Percentiles rank a stretch among this genome's conserved stretches.
These are phyloP conservation scores for Trichoderma gracile DNA, from an alignment of 2,329 filamentous ascomycete genomes.

Conservation along the genomic window DNA sequence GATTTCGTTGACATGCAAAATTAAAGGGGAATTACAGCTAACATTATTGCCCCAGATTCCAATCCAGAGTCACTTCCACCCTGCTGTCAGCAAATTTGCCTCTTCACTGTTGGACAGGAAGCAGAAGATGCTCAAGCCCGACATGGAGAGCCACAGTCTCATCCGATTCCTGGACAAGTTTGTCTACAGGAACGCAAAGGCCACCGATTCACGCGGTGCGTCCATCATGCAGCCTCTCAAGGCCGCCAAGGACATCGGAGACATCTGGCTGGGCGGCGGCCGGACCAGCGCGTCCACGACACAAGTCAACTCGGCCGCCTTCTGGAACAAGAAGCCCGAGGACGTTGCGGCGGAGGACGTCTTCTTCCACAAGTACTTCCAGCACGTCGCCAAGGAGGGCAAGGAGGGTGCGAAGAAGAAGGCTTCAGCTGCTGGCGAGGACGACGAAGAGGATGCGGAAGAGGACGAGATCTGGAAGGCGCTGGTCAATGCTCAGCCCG, in stretches of 20 bases:
- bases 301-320: conserved; percentile 78
- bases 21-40: conserved; percentile 26
- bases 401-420: conserved; percentile 54
- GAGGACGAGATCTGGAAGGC: conserved; percentile 92
- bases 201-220: conserved; percentile 68
- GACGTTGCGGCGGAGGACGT: conserved; percentile 89
- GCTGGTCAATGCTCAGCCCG: conserved; percentile 76
- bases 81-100: conserved; percentile 85
- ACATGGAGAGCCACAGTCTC: conserved; percentile 84
- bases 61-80: conserved; percentile 74
- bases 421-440: conserved; percentile 52
- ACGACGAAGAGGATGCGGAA: conserved; percentile 47
- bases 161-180: conserved; percentile 98
- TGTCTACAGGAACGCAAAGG: conserved; percentile 93
- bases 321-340: conserved; percentile 88
- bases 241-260: conserved; percentile 53
- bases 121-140: conserved; percentile 80
- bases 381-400: conserved; percentile 63
- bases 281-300: conserved; percentile 40
- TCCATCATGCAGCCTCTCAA: conserved; percentile 96
- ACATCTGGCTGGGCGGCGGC: conserved; percentile 58
- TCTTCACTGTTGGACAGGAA: conserved; percentile 67
- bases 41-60: conserved; percentile 36
- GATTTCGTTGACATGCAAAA: fast-evolving
- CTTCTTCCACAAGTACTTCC: conserved; percentile 99